phyloP scores from a whole-genome alignment of 805 yeast species.

The Myxozyma vanderwaltii region DNA sequence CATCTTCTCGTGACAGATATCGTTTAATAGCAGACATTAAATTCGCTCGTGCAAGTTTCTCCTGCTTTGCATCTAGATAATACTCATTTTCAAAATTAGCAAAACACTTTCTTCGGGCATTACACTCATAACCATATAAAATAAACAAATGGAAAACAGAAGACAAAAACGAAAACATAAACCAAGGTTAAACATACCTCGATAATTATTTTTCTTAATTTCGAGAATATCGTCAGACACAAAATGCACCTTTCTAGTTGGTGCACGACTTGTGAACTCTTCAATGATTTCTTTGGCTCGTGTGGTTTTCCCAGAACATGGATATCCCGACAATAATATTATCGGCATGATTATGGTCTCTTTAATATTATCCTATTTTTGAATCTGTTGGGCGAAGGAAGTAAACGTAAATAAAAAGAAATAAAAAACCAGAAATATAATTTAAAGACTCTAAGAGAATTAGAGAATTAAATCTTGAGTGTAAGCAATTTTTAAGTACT shows the following conservation, averaged over 20 bases:
- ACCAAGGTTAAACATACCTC: conserved; percentile 35
- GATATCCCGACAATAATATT: conserved; percentile 79
- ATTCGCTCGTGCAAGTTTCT: conserved; percentile 77
- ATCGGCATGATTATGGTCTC: conserved; percentile 65
- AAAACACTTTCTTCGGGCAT: no score
- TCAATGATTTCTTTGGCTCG: conserved; percentile 61
- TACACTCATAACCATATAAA: no score
- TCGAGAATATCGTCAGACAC: conserved; percentile 81
- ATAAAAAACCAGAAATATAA: background rate
- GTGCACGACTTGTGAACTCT: conserved; percentile 56
- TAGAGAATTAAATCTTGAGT: background rate
- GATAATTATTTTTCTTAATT: conserved; percentile 65
- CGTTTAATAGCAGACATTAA: conserved; percentile 90
- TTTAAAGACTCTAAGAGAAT: background rate
- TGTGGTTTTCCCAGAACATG: conserved; percentile 80
- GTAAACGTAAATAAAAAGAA: background rate
- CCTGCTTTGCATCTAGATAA: conserved; percentile 61
- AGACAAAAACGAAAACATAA: background rate
- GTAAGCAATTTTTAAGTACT: background rate
- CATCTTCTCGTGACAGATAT: conserved; percentile 63
- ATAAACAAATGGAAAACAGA: no score
- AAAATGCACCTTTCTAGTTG: conserved; percentile 60
- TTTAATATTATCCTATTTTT: background rate
- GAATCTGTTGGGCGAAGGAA: background rate
- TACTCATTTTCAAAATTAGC: no score